phyloP scores from a whole-genome alignment of 352 stramenopile genomes.

The Pythium volutum region DNA sequence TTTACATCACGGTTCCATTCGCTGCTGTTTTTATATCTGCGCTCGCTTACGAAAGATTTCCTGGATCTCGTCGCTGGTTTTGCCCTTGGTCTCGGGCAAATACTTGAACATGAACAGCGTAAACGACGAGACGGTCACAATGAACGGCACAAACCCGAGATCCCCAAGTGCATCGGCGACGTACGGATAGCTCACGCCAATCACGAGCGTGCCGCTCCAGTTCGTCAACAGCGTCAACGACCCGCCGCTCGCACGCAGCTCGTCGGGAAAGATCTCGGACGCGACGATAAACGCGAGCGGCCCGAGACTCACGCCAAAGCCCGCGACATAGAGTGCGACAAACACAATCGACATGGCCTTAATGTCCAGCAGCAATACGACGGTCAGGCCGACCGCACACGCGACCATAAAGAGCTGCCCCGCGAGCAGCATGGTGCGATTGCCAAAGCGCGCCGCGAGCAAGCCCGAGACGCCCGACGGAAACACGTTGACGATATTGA shows the following conservation, averaged over 20 bases:
- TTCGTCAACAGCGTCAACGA: constrained; percentile 50
- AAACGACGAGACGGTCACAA: constrained; percentile 11
- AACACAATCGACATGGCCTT: constrained; percentile 42
- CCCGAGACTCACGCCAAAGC: constrained; percentile 44
- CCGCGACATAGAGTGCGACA: constrained; percentile 41
- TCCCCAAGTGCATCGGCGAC: constrained; percentile 35
- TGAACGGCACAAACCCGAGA: constrained; percentile 35
- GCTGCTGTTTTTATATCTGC: no score
- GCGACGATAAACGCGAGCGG: constrained; percentile 52
- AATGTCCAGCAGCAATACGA: constrained; percentile 38
- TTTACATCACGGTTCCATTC: not conserved
- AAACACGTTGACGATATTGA: constrained; percentile 54
- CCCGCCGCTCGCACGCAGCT: constrained; percentile 38
- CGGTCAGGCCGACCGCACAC: constrained; percentile 24
- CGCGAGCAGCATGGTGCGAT: constrained; percentile 45
- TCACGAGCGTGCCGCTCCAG: constrained; percentile 47
- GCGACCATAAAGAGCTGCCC: constrained; percentile 41
- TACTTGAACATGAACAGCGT: constrained; percentile 13
- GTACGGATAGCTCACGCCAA: constrained; percentile 60
- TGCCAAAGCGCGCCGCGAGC: constrained; percentile 39
- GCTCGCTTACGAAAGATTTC: constrained; percentile 8
- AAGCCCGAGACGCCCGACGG: constrained; percentile 42
- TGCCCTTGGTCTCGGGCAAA: constrained; percentile 23
- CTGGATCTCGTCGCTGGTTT: constrained; percentile 26
- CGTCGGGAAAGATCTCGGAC: constrained; percentile 51